phyloP scores from a whole-genome alignment of 257 asterid genomes.

The Petrea volubilis region DNA sequence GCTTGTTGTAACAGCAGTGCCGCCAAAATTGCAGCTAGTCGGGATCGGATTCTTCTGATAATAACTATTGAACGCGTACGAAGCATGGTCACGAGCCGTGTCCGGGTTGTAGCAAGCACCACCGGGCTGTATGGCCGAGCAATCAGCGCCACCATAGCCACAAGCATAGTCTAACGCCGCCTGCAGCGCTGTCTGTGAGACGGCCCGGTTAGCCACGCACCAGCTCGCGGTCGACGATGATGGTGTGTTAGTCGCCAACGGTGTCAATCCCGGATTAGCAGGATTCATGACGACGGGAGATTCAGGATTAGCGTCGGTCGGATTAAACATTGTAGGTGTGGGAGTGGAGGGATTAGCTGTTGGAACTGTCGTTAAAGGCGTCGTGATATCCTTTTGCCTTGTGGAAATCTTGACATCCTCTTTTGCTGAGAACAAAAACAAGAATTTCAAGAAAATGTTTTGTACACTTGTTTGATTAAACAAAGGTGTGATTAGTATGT shows the following conservation, averaged over 20 bases:
- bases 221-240: slow-evolving; percentile 60
- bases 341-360: slow-evolving; percentile 47
- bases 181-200: slow-evolving; percentile 51
- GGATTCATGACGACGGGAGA: slow-evolving; percentile 40
- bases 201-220: slow-evolving; percentile 74
- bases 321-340: slow-evolving; percentile 44
- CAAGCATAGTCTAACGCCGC: slow-evolving; percentile 76
- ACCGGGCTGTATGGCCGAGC: slow-evolving; percentile 56
- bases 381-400: slow-evolving; percentile 35
- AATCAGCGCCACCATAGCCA: slow-evolving; percentile 67
- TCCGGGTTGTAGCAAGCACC: slow-evolving; percentile 55
- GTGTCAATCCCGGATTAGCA: slow-evolving; percentile 48
- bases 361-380: slow-evolving; percentile 76
- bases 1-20: slow-evolving; percentile 64
- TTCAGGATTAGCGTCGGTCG: slow-evolving; percentile 56
- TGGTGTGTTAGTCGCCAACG: slow-evolving; percentile 41
- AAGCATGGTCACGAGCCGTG: slow-evolving; percentile 54
- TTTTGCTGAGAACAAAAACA: slow-evolving; percentile 22
- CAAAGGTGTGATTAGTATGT: no score
- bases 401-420: slow-evolving; percentile 32
- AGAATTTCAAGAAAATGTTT: not conserved
- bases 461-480: not conserved
- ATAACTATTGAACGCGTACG: slow-evolving; percentile 66
- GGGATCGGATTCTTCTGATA: slow-evolving; percentile 74
- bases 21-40: slow-evolving; percentile 75